phyloP scores from a whole-genome alignment of 306 rosid genomes.

The Quercus parvula region DNA sequence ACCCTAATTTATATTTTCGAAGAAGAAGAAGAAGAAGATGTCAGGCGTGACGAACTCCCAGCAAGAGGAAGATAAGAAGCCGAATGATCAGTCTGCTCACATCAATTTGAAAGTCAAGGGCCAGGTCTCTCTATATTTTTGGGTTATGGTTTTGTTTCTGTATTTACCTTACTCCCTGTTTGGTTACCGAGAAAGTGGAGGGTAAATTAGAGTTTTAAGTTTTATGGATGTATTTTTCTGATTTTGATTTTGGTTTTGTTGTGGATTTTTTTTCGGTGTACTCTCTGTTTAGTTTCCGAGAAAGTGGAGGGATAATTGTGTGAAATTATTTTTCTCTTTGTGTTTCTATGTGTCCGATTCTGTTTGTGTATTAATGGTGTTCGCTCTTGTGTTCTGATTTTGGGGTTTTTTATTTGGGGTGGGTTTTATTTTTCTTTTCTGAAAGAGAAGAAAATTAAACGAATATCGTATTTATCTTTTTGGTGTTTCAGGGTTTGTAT shows the following conservation, averaged over 20 bases:
- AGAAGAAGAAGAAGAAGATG: conserved; percentile 32
- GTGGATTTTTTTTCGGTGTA: not conserved
- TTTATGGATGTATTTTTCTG: not conserved
- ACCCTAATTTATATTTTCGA: conserved; percentile 29
- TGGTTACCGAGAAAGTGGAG: too few relatives aligned
- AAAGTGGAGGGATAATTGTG: not conserved
- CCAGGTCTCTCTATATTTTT: conserved; percentile 43
- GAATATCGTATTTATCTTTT: not conserved
- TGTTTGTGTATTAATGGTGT: not conserved
- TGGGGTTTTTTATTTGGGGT: not conserved
- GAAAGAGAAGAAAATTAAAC: not conserved
- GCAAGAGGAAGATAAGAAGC: conserved; percentile 74
- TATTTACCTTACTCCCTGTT: too few relatives aligned
- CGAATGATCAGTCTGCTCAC: conserved; percentile 51
- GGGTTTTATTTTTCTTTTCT: not conserved
- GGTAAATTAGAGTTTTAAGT: too few relatives aligned
- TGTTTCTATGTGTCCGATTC: not conserved
- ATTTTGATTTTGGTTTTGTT: not conserved
- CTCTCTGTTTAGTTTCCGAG: not conserved
- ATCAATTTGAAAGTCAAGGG: conserved; percentile 80
- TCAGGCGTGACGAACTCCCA: conserved; percentile 42
- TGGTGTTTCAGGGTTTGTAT: not conserved
- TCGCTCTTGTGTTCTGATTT: not conserved
- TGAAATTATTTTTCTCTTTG: not conserved
- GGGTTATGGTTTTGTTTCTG: not conserved